Evolutionary conservation across 2,329 filamentous ascomycete genomes (phyloP), one percentile per base, ranked within the genome.

Genomic region (Aspergillus costaricaensis): DNA sequence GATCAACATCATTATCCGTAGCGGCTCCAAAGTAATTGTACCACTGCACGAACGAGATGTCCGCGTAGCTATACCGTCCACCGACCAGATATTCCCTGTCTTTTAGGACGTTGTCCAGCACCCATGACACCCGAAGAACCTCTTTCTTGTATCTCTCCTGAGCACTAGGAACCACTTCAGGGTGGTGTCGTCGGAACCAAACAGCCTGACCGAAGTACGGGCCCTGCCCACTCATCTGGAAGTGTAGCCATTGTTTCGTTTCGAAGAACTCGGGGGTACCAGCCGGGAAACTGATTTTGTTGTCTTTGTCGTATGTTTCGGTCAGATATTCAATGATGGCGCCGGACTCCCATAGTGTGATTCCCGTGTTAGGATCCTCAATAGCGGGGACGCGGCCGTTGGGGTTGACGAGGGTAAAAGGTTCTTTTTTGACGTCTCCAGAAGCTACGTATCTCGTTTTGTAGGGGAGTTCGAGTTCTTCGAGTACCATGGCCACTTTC

Each of bases 171-270:
- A 82, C 36, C 62, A 77, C 78, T 58, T 83, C 80, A 0, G 68
- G 69, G 67, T 82, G 77, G 59, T 75, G 78, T 8, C 55, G 25
- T 8, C 49, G 67, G 68, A 80, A 82, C 80, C 79, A 83, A 27
- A 69, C 72, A 0, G 70, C 70, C 66, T 83, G 81, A 14, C 81
- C 82, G 60, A 76, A 82, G 65, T 82, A 83, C 0, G 80, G 81
- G 1, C 80, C 81, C 63, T 83, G 81, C 7, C 80, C 80, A 2
- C 74, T 74, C 43, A 71, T 70, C 68, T 83, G 80, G 68, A 76
- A 81, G 65, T 74, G 75, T 4, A 82, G 73, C 75, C 78, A 82
- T 43, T 80, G 78, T 60, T 76, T 77, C 4, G 75, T 74, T 2
- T 74, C 69, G 61, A 75, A 78, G 53, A 67, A 70, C 32, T 81